Evolutionary conservation across 2,329 filamentous ascomycete species (phyloP), one percentile per base, ranked within the genome.

Genomic region (Pleoardoris graminearum): DNA sequence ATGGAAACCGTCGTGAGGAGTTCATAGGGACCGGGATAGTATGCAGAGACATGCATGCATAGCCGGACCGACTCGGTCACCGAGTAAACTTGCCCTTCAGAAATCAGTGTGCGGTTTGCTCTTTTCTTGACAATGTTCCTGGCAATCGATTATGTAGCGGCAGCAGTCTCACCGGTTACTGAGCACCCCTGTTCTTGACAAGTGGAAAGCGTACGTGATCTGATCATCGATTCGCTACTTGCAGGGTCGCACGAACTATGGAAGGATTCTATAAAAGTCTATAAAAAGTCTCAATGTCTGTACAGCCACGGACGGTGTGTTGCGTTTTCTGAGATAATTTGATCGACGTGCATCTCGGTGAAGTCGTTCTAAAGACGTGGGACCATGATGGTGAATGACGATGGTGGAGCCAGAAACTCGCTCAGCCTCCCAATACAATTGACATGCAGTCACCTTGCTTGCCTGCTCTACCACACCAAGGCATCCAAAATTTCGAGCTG

Each of bases 401-500:
- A 50, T 39, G 10, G 36, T 32, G 41, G 27, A n/a, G n/a, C n/a
- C n/a, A n/a, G n/a, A 41, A 27, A 48, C 22, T 19, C 23, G 35
- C 51, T 48, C 48, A 35, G 48, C 48, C 42, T 48, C 43, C 23
- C 25, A 16, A 48, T 25, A 39, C 42, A 7, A 11, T 27, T 16
- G 11, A 22, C 27, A 33, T 43, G 21, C 30, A 45, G 39, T 49
- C 41, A 51, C 51, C 22, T 50, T 17, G 53, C 46, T 48, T 43
- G 35, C 29, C 4, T 17, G 7, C 46, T n/a, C n/a, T 49, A 55
- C 47, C 64, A 71, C 36, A 65, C 59, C 67, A 87, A 73, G 44
- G 83, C 83, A 72, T 90, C 80, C 53, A 74, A 77, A 61, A 95
- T 84, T 76, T 90, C 85, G 58, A 95, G 73, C 59, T 82, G 83